Evolutionary conservation across 352 stramenopile genomes (phyloP).

Genomic region (Phytophthora ohioensis): DNA sequence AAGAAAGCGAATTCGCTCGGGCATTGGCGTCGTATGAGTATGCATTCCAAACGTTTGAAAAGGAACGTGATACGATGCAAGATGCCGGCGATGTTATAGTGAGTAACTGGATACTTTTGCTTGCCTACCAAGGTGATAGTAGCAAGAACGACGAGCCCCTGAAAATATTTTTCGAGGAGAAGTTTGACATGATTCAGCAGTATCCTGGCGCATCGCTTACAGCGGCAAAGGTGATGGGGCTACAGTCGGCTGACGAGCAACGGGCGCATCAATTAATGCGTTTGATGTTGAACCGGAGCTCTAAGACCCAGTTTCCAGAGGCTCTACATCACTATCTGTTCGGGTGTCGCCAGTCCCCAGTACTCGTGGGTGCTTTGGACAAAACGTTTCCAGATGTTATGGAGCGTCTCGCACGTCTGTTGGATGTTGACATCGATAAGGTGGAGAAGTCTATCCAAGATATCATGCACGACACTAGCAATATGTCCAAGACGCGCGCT

Average conservation of each 20-base stretch:
- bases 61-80: conserved; percentile 1
- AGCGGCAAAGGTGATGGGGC: conserved; percentile 37
- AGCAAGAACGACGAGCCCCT: conserved; percentile 24
- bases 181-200: conserved; percentile 30
- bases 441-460: conserved; percentile 38
- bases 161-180: conserved; percentile 36
- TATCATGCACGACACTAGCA: conserved; percentile 41
- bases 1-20: conserved; percentile 13
- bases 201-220: conserved; percentile 38
- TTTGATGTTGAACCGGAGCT: conserved; percentile 38
- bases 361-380: conserved; percentile 40
- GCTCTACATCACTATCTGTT: conserved; percentile 52
- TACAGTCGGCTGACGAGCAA: conserved; percentile 8
- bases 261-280: conserved; percentile 40
- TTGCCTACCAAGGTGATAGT: conserved; percentile 25
- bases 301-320: conserved; percentile 29
- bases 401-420: conserved; percentile 32
- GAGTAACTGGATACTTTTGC: conserved; percentile 54
- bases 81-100: conserved; percentile 39
- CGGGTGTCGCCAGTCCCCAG: conserved; percentile 31
- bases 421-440: conserved; percentile 34
- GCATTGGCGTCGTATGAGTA: conserved; percentile 37
- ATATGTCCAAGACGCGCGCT: conserved; percentile 40
- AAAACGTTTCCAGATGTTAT: conserved; percentile 43
- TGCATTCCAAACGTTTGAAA: conserved; percentile 32